Conservation (phyloP, 1,139 yeast species). For the Protomyces lactucae-debilis region DNA sequence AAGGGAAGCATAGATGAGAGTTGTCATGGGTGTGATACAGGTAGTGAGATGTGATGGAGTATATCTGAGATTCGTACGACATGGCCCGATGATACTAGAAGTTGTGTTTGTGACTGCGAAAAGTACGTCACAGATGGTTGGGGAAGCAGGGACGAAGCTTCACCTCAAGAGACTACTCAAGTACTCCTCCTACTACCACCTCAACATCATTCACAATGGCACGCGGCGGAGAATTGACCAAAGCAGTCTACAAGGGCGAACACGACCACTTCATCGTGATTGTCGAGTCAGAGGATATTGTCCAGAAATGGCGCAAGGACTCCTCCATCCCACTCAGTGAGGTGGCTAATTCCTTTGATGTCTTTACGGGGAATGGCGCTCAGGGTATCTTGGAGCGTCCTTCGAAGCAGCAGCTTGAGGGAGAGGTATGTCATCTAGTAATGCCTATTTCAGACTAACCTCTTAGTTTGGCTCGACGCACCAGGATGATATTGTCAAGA, state of each 20-base stretch:
- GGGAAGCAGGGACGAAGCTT: not conserved
- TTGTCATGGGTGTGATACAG: too few relatives aligned
- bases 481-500: slow-evolving; percentile 46
- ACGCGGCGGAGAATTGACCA: not conserved
- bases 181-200: too few relatives aligned
- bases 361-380: slow-evolving; percentile 35
- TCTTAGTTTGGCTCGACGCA: slow-evolving; percentile 57
- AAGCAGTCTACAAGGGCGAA: not conserved
- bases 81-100: too few relatives aligned
- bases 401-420: slow-evolving; percentile 24
- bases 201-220: not conserved
- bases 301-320: slow-evolving; percentile 50
- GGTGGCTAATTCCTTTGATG: slow-evolving; percentile 59
- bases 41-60: too few relatives aligned
- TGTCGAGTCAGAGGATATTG: slow-evolving; percentile 42
- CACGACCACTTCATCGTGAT: not conserved
- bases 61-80: too few relatives aligned
- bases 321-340: slow-evolving; percentile 58
- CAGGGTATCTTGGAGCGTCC: slow-evolving; percentile 25
- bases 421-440: slow-evolving; percentile 42
- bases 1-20: too few relatives aligned
- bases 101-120: not conserved
- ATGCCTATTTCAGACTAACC: slow-evolving; percentile 49
- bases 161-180: not conserved
- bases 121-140: not conserved